Percentiles rank a stretch among this genome's conserved stretches.
These are phyloP conservation scores for Candida adriatica DNA, from an alignment of 805 yeast genomes.

Conservation along the genomic window DNA sequence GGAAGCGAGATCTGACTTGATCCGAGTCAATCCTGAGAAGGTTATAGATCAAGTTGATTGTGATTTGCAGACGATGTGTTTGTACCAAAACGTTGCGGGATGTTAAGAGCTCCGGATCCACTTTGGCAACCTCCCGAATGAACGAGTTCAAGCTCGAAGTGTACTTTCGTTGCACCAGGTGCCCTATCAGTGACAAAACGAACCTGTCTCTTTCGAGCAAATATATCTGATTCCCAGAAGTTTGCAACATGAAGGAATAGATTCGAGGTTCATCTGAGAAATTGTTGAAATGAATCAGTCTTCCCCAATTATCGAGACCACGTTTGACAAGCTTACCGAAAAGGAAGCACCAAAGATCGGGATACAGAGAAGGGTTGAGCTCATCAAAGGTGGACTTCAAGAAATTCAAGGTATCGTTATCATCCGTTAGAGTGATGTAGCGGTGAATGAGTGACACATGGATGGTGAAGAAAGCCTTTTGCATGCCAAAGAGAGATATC, in stretches of 20 bases:
- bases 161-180: conserved; percentile 8
- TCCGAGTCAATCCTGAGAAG: conserved; percentile 10
- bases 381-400: conserved; percentile 11
- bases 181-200: conserved; percentile 11
- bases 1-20: conserved; percentile 7
- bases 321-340: conserved; percentile 11
- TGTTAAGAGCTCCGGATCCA: conserved; percentile 13
- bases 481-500: conserved; percentile 7
- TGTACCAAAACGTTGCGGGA: conserved; percentile 13
- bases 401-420: conserved; percentile 3
- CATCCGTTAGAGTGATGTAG: conserved; percentile 1
- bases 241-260: conserved; percentile 15
- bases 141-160: conserved; percentile 14
- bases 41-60: conserved; percentile 12
- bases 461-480: conserved; percentile 6
- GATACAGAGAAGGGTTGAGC: conserved; percentile 13
- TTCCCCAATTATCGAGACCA: conserved; percentile 20
- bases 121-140: conserved; percentile 13
- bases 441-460: conserved; percentile 4
- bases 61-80: conserved; percentile 16
- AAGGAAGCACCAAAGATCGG: conserved; percentile 19
- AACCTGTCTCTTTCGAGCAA: conserved; percentile 15
- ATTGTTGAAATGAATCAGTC: conserved; percentile 16
- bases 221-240: conserved; percentile 13
- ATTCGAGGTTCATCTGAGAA: conserved; percentile 20